Conservation (phyloP, 2,329 filamentous ascomycete genomes). For the Pseudogymnoascus destructans region DNA sequence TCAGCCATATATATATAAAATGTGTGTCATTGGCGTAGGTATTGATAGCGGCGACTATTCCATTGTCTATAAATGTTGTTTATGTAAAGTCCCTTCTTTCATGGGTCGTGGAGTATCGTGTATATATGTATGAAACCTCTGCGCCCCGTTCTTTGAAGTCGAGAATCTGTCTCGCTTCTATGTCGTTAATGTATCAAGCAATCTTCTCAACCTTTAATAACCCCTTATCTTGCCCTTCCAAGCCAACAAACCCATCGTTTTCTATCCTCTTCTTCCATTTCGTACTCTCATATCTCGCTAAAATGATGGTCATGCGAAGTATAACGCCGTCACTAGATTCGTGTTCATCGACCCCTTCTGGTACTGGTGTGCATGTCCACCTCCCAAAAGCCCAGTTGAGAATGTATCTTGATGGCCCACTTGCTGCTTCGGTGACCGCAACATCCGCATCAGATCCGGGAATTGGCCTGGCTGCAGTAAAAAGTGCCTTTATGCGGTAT, state of each 20-base stretch:
- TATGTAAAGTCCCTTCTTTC: not conserved
- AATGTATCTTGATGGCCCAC: conserved; percentile 52
- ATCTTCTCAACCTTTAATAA: conserved; percentile 36
- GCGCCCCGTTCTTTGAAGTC: not conserved
- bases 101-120: not conserved
- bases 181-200: conserved; percentile 9
- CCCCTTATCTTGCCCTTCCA: conserved; percentile 35
- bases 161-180: not conserved
- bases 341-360: conserved; percentile 36
- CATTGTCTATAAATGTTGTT: not conserved
- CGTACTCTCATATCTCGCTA: conserved; percentile 58
- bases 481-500: conserved; percentile 77
- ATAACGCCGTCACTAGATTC: conserved; percentile 40
- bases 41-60: not conserved
- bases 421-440: conserved; percentile 23
- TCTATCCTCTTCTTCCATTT: conserved; percentile 69
- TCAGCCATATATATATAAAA: not conserved
- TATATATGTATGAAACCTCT: not conserved
- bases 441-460: conserved; percentile 38
- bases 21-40: not conserved
- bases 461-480: conserved; percentile 36
- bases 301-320: conserved; percentile 62
- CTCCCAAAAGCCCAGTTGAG: conserved; percentile 97
- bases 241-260: conserved; percentile 38
- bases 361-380: conserved; percentile 71